phyloP scores from a whole-genome alignment of 176 grass and related monocot genomes.

The Musa acuminata region DNA sequence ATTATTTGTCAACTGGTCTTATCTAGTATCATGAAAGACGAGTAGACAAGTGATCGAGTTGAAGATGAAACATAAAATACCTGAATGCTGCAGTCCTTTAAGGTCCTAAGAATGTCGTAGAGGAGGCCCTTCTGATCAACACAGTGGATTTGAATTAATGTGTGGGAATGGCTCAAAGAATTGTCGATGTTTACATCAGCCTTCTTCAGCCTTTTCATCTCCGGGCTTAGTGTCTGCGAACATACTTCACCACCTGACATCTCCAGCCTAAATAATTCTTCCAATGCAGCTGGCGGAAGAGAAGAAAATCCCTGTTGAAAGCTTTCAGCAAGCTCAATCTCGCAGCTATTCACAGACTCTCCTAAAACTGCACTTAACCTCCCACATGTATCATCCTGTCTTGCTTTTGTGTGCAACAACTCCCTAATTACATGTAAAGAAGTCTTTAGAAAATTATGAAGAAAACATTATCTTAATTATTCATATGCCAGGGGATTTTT shows the following conservation, averaged over 20 bases:
- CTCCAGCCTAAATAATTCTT: conserved; percentile 66
- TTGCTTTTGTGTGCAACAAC: conserved; percentile 59
- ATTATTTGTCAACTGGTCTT: background rate
- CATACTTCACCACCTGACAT: conserved; percentile 52
- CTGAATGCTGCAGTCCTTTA: conserved; percentile 94
- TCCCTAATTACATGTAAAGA: conserved; percentile 51
- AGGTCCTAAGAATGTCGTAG: conserved; percentile 92
- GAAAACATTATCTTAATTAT: background rate
- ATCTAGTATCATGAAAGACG: background rate
- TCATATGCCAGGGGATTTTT: background rate
- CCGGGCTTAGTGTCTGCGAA: conserved; percentile 34
- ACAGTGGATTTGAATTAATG: conserved; percentile 75
- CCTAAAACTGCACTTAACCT: conserved; percentile 44
- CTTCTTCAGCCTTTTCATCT: conserved; percentile 67
- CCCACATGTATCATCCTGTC: conserved; percentile 56
- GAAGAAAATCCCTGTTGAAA: conserved; percentile 94
- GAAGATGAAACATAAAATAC: conserved; percentile 12
- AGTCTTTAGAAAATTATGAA: background rate
- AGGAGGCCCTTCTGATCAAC: conserved; percentile 81
- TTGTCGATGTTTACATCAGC: conserved; percentile 77
- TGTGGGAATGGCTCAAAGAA: conserved; percentile 61
- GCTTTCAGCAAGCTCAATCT: conserved; percentile 54
- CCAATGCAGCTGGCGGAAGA: conserved; percentile 41
- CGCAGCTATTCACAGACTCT: conserved; percentile 45
- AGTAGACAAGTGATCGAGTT: background rate